Evolutionary conservation across 2,329 filamentous ascomycete species (phyloP).

Genomic region (Huntiella savannae): DNA sequence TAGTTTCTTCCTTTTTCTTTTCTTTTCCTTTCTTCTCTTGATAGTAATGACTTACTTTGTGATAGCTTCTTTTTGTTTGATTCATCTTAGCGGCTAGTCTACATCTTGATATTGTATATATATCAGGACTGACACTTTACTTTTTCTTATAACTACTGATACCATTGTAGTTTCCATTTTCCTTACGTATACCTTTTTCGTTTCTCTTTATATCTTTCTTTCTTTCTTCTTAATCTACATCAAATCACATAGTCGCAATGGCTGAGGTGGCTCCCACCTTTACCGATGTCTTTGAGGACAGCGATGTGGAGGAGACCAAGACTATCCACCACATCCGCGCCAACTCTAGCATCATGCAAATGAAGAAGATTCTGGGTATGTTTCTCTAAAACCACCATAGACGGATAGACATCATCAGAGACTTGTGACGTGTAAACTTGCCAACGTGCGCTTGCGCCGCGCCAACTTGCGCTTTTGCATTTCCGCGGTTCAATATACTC

Average conservation of each 20-base stretch:
- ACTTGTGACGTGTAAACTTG: too few species aligned
- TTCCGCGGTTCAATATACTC: not conserved
- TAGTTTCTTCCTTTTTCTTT: not conserved
- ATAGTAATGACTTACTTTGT: not conserved
- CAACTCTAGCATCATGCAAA: conserved; percentile 96
- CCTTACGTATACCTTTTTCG: not conserved
- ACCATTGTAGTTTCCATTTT: conserved; percentile 3
- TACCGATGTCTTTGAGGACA: conserved; percentile 55
- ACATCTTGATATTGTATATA: not conserved
- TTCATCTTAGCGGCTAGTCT: too few species aligned
- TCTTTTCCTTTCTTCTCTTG: not conserved
- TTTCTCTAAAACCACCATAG: conserved; percentile 12
- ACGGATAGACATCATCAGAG: too few species aligned
- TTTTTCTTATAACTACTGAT: not conserved
- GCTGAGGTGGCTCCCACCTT: conserved; percentile 26
- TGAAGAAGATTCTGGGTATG: conserved; percentile 88
- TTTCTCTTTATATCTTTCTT: not conserved
- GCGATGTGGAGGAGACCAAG: conserved; percentile 34
- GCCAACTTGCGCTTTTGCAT: not conserved
- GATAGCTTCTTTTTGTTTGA: not conserved
- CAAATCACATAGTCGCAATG: conserved; percentile 7
- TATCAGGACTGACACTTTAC: not conserved
- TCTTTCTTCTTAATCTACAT: conserved; percentile 4
- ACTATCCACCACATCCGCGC: conserved; percentile 90
- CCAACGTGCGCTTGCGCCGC: not conserved